These are phyloP conservation scores for Cytidiella melzeri DNA, from an alignment of 768 basidiomycete genomes.

Conservation along the genomic window DNA sequence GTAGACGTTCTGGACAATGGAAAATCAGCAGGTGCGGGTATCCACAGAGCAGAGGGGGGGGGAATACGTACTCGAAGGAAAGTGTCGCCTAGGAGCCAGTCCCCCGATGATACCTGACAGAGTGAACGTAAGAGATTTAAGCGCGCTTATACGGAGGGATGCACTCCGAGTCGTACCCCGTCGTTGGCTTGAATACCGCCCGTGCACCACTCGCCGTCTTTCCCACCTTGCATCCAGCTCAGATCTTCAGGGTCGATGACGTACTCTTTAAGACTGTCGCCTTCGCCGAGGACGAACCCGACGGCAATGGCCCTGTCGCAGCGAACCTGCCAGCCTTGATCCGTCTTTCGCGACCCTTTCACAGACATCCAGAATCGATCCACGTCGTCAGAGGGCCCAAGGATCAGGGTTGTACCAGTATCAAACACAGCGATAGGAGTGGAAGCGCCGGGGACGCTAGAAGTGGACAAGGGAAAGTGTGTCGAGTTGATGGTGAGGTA, in stretches of 20 bases:
- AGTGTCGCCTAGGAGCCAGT: constrained; percentile 57
- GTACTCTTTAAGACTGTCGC: constrained; percentile 30
- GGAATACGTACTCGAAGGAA: constrained; percentile 42
- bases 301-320: constrained; percentile 44
- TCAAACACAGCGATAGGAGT: constrained; percentile 54
- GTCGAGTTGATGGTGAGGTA: constrained; percentile 39
- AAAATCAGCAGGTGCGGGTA: neutral
- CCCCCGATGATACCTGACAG: constrained; percentile 43
- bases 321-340: constrained; percentile 41
- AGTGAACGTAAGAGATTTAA: neutral
- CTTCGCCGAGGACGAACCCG: constrained; percentile 39
- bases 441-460: constrained; percentile 36
- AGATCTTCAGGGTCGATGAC: constrained; percentile 46
- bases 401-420: constrained; percentile 53
- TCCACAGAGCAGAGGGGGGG: neutral
- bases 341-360: constrained; percentile 36
- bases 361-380: constrained; percentile 44
- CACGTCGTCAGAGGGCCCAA: constrained; percentile 49
- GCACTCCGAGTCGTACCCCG: constrained; percentile 25
- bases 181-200: constrained; percentile 53
- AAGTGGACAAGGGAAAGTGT: constrained; percentile 35
- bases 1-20: constrained; percentile 42
- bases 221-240: constrained; percentile 39
- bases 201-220: constrained; percentile 43
- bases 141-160: neutral